Evolutionary conservation across 2,329 filamentous ascomycete species (phyloP).

Genomic region (Thelonectria olida): DNA sequence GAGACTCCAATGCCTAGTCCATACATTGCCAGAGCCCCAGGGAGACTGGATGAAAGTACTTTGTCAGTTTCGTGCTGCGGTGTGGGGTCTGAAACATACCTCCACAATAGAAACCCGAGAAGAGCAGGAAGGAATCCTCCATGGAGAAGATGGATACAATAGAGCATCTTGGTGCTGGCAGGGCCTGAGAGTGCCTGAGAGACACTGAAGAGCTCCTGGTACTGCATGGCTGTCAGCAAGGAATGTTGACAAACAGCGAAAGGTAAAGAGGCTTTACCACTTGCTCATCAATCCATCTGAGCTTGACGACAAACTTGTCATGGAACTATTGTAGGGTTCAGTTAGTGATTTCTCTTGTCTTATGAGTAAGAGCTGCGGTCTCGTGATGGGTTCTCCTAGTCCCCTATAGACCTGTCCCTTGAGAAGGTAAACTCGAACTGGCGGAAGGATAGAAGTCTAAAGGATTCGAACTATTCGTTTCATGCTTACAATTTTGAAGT

Average conservation of each 20-base stretch:
- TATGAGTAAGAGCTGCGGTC: no score
- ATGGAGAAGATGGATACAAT: conserved; percentile 71
- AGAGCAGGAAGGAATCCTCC: conserved; percentile 66
- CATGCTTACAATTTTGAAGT: conserved; percentile 68
- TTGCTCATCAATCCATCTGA: conserved; percentile 1
- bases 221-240: conserved; percentile 61
- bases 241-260: no score
- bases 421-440: no score
- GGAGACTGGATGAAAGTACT: conserved; percentile 58
- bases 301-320: neutral
- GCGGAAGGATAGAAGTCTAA: no score
- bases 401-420: no score
- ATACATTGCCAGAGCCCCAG: conserved; percentile 76
- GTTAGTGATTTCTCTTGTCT: neutral
- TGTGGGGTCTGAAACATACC: no score
- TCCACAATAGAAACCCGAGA: conserved; percentile 71
- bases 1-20: conserved; percentile 68
- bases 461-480: no score
- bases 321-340: neutral
- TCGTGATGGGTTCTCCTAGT: no score
- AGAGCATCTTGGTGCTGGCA: conserved; percentile 75
- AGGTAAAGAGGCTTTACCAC: no score
- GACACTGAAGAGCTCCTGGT: conserved; percentile 76
- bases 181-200: conserved; percentile 74
- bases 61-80: neutral